phyloP scores from a whole-genome alignment of 768 basidiomycete genomes.

The Lentinus brumalis region DNA sequence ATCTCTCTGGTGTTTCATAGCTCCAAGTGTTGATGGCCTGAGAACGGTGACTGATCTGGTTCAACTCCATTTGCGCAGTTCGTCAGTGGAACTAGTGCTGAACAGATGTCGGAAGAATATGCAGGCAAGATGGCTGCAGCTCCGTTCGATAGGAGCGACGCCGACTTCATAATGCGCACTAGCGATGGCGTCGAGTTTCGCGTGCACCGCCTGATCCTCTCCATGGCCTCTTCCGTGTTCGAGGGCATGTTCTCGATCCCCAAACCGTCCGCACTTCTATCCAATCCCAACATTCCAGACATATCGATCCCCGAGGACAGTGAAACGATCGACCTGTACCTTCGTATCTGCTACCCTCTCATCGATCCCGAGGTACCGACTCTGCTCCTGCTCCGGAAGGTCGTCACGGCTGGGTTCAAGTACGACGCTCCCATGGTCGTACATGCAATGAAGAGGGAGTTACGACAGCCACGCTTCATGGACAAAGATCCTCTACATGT shows the following conservation, averaged over 20 bases:
- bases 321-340: slow-evolving; percentile 1
- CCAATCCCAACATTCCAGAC: neutral
- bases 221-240: slow-evolving; percentile 1
- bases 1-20: no score
- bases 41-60: no score
- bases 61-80: no score
- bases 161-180: slow-evolving; percentile 13
- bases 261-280: slow-evolving; percentile 51
- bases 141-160: slow-evolving; percentile 6
- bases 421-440: neutral
- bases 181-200: slow-evolving; percentile 11
- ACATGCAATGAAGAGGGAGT: neutral
- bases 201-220: slow-evolving; percentile 5
- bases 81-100: no score
- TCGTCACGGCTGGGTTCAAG: neutral
- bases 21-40: no score
- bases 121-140: neutral
- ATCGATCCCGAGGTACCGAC: neutral
- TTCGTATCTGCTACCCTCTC: slow-evolving; percentile 11
- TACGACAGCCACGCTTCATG: neutral
- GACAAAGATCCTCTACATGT: slow-evolving; percentile 25
- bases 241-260: slow-evolving; percentile 36
- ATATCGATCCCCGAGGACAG: slow-evolving; percentile 2
- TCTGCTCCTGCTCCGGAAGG: neutral
- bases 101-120: no score